phyloP scores from a whole-genome alignment of 1,284 basidiomycete genomes.

The Afroboletus lepidellus region DNA sequence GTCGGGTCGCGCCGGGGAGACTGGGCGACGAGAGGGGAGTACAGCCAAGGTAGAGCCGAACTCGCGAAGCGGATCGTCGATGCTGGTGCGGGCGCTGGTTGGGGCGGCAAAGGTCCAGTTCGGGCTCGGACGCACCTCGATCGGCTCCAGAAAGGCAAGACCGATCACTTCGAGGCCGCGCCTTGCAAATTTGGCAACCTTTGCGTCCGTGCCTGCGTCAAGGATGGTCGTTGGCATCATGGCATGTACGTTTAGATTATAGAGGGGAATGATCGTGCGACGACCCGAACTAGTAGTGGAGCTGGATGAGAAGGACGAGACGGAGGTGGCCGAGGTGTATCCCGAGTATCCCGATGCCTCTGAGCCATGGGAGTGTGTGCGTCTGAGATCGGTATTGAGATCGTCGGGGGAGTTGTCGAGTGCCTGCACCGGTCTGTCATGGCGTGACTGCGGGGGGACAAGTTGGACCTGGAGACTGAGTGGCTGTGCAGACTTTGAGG shows the following conservation, averaged over 20 bases:
- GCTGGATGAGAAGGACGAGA: slow-evolving; percentile 54
- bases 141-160: slow-evolving; percentile 74
- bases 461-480: slow-evolving; percentile 94
- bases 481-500: slow-evolving; percentile 81
- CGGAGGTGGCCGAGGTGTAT: slow-evolving; percentile 48
- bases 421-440: slow-evolving; percentile 38
- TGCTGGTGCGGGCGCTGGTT: slow-evolving; percentile 23
- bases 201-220: slow-evolving; percentile 92
- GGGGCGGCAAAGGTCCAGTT: slow-evolving; percentile 5
- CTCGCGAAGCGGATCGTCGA: slow-evolving; percentile 28
- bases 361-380: slow-evolving; percentile 43
- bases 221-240: slow-evolving; percentile 90
- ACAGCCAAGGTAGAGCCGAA: slow-evolving; percentile 11
- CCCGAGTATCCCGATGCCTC: slow-evolving; percentile 31
- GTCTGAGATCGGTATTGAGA: slow-evolving; percentile 28
- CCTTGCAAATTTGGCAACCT: slow-evolving; percentile 87
- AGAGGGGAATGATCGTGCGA: slow-evolving; percentile 86
- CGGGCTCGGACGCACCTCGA: slow-evolving; percentile 66
- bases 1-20: slow-evolving; percentile 9
- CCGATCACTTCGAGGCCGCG: slow-evolving; percentile 82
- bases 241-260: slow-evolving; percentile 91
- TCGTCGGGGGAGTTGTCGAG: slow-evolving; percentile 34
- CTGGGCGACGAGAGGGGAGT: slow-evolving; percentile 8
- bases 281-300: slow-evolving; percentile 49
- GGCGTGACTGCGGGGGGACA: slow-evolving; percentile 63